These are phyloP conservation scores for Cymbomonas tetramitiformis DNA, from an alignment of 139 green algal species.

Conservation along the genomic window DNA sequence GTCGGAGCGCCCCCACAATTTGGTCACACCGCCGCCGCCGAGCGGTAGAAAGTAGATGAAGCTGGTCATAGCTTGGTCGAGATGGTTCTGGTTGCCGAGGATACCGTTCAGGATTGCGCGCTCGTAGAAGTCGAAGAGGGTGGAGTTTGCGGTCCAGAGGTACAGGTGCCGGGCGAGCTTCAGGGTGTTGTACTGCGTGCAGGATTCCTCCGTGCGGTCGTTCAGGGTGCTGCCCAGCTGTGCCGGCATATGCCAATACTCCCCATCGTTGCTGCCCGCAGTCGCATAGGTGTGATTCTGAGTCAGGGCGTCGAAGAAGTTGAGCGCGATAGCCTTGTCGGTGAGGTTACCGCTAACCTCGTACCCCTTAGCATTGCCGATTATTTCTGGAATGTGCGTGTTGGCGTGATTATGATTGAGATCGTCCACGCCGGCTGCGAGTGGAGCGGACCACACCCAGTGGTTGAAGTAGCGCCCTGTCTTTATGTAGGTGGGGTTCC, in stretches of 20 bases:
- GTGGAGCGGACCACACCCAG: not conserved
- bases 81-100: not conserved
- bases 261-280: not conserved
- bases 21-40: not conserved
- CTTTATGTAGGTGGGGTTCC: not conserved
- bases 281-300: not conserved
- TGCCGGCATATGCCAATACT: not conserved
- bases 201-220: not conserved
- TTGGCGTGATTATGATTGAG: not conserved
- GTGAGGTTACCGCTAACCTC: not conserved
- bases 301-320: not conserved
- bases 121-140: not conserved
- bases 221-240: not conserved
- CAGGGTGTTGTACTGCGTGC: not conserved
- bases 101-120: not conserved
- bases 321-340: not conserved
- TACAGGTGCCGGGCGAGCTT: not conserved
- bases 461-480: not conserved
- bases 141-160: not conserved
- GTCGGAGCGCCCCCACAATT: not conserved
- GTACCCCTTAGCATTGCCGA: not conserved
- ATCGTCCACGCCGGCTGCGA: not conserved
- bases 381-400: not conserved
- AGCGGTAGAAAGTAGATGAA: not conserved
- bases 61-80: not conserved